These are phyloP conservation scores for Heritiera fomes DNA, from an alignment of 345 rosid genomes.

Conservation along the genomic window DNA sequence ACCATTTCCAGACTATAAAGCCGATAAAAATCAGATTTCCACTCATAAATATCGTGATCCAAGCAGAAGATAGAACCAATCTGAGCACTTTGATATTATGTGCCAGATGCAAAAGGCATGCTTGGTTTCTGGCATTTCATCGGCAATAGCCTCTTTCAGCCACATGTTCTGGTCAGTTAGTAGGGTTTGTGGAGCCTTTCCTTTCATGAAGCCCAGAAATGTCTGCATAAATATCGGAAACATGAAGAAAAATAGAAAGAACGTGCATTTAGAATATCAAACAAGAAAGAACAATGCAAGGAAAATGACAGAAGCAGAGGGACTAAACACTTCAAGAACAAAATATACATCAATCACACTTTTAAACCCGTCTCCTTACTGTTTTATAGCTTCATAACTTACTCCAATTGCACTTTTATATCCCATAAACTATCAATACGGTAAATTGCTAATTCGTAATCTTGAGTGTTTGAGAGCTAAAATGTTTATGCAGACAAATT, in stretches of 20 bases:
- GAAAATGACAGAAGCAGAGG: not conserved
- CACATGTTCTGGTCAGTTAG: constrained; percentile 59
- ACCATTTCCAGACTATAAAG: constrained; percentile 39
- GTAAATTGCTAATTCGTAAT: not conserved
- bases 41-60: constrained; percentile 55
- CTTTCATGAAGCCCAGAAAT: constrained; percentile 56
- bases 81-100: constrained; percentile 49
- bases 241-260: not conserved
- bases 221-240: constrained; percentile 37
- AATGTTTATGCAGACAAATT: not conserved
- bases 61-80: constrained; percentile 51
- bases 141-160: constrained; percentile 56
- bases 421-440: not conserved
- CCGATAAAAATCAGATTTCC: constrained; percentile 51
- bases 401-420: not conserved
- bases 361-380: not conserved
- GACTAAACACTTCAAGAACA: not conserved
- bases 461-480: too few relatives aligned
- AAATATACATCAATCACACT: not conserved
- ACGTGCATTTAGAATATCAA: not conserved
- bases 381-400: not conserved
- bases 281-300: too few relatives aligned
- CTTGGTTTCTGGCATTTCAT: constrained; percentile 48
- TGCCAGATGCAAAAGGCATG: constrained; percentile 61
- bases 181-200: constrained; percentile 54